Base-by-base conservation (phyloP, 768 basidiomycete species). In the Termitomyces sp. region DNA sequence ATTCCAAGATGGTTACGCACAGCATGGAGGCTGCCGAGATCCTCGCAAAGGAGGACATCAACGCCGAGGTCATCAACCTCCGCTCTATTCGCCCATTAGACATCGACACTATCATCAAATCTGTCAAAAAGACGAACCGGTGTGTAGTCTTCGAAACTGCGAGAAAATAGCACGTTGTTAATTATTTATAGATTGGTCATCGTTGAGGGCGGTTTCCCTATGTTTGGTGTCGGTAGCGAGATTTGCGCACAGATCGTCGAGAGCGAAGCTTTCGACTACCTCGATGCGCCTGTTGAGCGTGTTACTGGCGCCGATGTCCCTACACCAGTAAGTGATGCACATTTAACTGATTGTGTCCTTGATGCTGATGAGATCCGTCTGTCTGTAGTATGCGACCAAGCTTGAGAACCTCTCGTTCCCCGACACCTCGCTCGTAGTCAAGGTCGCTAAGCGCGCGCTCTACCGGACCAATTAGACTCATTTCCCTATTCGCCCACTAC, bases 91-190 rank as follows among this genome's bases (percentile, higher is more conserved):
- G 97, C 61, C 97, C 97, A 60, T 85, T 99, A 33, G 97, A 99
- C 72, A 96, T 98, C 67, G 91, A 95, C 62, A 98, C 96, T 55
- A 98, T 99, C 76, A 95, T 92, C 73, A 82, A 85, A 68, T 95
- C 93, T 8, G 93, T 99, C 68, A 98, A 98, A 83, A 99, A 99
- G 83, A 99, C 97, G 36, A 96, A 96, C 78, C 83, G 95, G 91
- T 89, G 64, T 61, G 84, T 4, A 55, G 33, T 4, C 6, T 9
- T 45, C 16, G 1, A 24, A 24, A 46, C 59, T 54, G n/a, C 27
- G 12, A 37, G 48, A 15, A n/a, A 39, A 33, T 31, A 6, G 4
- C 27, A 27, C 27, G 8, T 20, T 37, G 45, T 41, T 50, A 18
- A 50, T 24, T 15, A 36, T 47, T 34, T 60, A 30, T 63, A 95